Conservation (phyloP, 352 stramenopile genomes). For the Plasmopara viticola region DNA sequence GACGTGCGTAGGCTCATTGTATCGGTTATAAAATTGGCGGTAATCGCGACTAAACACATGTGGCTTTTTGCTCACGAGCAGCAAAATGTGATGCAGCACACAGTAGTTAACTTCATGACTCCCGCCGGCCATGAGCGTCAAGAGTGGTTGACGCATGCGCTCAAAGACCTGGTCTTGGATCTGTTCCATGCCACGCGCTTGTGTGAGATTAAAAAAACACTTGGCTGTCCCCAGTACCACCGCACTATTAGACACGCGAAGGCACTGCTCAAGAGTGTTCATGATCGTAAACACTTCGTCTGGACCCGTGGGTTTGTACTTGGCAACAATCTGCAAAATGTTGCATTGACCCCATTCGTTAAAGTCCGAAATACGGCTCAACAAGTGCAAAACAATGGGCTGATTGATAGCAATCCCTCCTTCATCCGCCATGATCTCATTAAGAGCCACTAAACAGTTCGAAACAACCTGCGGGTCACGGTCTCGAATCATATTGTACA, state of each 20-base stretch:
- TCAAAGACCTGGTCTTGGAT: slow-evolving; percentile 87
- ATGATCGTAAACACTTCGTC: slow-evolving; percentile 98
- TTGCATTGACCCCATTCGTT: slow-evolving; percentile 98
- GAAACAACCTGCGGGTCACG: slow-evolving; percentile 95
- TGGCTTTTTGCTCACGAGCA: slow-evolving; percentile 92
- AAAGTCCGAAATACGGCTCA: slow-evolving; percentile 98
- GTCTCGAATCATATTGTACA: slow-evolving; percentile 99
- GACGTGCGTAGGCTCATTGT: slow-evolving; percentile 97
- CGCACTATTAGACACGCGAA: slow-evolving; percentile 93
- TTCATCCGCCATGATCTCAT: slow-evolving; percentile 97
- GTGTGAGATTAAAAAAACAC: slow-evolving; percentile 96
- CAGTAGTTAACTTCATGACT: slow-evolving; percentile 92
- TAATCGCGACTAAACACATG: slow-evolving; percentile 97
- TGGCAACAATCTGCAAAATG: slow-evolving; percentile 91
- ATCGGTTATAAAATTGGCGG: slow-evolving; percentile 96
- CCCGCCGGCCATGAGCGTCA: slow-evolving; percentile 96
- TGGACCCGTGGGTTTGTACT: slow-evolving; percentile 92
- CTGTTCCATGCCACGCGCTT: slow-evolving; percentile 74
- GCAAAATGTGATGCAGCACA: slow-evolving; percentile 95
- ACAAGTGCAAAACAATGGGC: slow-evolving; percentile 95
- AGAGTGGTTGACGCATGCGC: slow-evolving; percentile 92
- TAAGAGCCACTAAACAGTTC: slow-evolving; percentile 96
- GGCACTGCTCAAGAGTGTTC: slow-evolving; percentile 93
- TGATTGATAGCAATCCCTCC: slow-evolving; percentile 97
- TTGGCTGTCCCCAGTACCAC: slow-evolving; percentile 96